A percentile compares a stretch with the other conserved stretches of the same genome.
Conservation (phyloP, 441 rosid species). For the Adansonia gregorii region DNA sequence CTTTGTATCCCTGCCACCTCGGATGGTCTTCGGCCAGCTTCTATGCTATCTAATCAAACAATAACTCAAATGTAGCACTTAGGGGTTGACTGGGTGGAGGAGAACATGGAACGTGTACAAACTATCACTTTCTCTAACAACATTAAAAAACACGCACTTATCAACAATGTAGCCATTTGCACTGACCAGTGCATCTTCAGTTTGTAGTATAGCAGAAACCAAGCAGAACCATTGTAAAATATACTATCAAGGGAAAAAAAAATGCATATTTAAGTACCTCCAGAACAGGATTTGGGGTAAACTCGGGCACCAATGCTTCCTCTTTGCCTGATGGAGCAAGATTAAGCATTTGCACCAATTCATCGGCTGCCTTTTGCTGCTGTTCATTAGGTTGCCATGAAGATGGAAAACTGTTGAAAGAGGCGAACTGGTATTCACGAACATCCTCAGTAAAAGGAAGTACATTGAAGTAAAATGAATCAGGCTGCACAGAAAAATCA, state of each 20-base stretch:
- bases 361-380: constrained; percentile 84
- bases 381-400: constrained; percentile 75
- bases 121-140: background rate
- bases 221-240: background rate
- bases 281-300: constrained; percentile 86
- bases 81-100: constrained; percentile 9
- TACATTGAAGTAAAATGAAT: constrained; percentile 86
- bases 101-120: background rate
- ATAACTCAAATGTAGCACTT: background rate
- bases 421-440: constrained; percentile 90
- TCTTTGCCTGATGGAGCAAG: constrained; percentile 72
- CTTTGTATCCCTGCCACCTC: background rate
- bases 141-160: background rate
- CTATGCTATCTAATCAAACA: constrained; percentile 14
- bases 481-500: constrained; percentile 58
- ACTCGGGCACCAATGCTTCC: constrained; percentile 74
- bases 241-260: constrained; percentile 9
- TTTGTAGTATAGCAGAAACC: background rate
- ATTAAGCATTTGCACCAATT: constrained; percentile 82
- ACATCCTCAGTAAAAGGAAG: constrained; percentile 92
- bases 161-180: background rate
- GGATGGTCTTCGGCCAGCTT: background rate
- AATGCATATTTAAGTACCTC: constrained; percentile 51
- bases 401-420: constrained; percentile 71
- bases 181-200: background rate